Conservation (phyloP, 495 filamentous ascomycete genomes). For the Penicillium diatomitis region DNA sequence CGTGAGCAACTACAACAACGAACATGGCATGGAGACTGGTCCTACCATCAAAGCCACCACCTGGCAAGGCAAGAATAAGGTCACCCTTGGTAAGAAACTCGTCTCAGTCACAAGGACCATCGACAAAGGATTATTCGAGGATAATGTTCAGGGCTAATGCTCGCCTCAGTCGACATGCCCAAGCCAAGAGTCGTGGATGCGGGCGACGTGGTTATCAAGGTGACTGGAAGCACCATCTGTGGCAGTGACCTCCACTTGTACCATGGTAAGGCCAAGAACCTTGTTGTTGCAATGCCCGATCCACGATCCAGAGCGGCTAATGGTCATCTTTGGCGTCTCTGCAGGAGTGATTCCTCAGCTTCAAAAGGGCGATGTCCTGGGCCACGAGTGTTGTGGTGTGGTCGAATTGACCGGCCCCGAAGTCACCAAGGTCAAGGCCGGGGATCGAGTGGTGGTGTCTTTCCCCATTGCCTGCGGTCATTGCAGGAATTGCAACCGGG, state of each 20-base stretch:
- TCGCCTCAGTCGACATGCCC: constrained; percentile 43
- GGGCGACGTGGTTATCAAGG: constrained; percentile 70
- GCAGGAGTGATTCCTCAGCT: constrained; percentile 56
- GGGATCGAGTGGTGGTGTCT: constrained; percentile 72
- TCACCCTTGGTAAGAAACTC: constrained; percentile 23
- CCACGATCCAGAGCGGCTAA: too few species aligned
- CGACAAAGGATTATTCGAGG: too few species aligned
- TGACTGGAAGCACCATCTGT: constrained; percentile 82
- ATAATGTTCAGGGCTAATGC: too few species aligned
- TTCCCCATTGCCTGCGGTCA: constrained; percentile 71
- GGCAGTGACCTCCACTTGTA: constrained; percentile 78
- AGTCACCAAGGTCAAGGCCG: constrained; percentile 50
- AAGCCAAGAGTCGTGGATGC: constrained; percentile 65
- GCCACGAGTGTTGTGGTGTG: constrained; percentile 82
- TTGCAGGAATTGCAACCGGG: constrained; percentile 71
- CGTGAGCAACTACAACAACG: constrained; percentile 22
- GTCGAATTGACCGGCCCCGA: constrained; percentile 61
- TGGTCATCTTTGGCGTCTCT: background rate
- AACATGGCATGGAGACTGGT: constrained; percentile 14
- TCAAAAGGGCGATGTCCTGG: constrained; percentile 77
- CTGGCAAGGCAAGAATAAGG: constrained; percentile 32
- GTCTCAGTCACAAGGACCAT: background rate
- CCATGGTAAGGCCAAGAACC: constrained; percentile 39
- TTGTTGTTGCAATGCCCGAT: too few species aligned
- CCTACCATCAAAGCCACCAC: constrained; percentile 11